Conservation (phyloP, 2,329 filamentous ascomycete genomes). For the Microcyclosporella mali region DNA sequence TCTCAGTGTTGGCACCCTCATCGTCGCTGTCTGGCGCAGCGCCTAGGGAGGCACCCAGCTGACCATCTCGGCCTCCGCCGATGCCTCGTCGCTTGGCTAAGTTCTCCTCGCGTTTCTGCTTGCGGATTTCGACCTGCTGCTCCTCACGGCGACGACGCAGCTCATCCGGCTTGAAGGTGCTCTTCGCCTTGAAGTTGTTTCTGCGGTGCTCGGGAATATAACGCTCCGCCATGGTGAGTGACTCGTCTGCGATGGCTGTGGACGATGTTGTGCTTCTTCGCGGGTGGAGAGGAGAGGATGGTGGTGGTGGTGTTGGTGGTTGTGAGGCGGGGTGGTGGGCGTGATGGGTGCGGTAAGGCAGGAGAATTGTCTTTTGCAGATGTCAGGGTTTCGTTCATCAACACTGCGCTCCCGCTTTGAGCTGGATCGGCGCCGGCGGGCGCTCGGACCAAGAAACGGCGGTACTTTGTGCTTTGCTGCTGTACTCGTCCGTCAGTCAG, state of each 20-base stretch:
- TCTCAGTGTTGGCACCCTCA: conserved; percentile 90
- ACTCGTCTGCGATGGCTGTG: conserved; percentile 21
- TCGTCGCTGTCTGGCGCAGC: conserved; percentile 95
- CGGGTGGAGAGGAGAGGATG: neutral
- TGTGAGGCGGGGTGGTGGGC: neutral
- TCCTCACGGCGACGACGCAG: conserved; percentile 96
- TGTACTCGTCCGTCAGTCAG: too few relatives aligned
- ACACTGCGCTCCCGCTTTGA: too few relatives aligned
- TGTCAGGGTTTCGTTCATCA: too few relatives aligned
- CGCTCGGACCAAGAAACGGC: too few relatives aligned
- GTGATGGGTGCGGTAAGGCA: too few relatives aligned
- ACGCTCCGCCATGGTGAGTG: conserved; percentile 79
- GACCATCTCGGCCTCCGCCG: conserved; percentile 61
- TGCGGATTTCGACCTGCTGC: conserved; percentile 98
- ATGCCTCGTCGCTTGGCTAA: conserved; percentile 97
- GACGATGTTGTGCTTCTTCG: conserved; percentile 11
- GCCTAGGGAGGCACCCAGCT: conserved; percentile 74
- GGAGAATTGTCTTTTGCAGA: too few relatives aligned
- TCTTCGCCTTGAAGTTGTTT: conserved; percentile 99
- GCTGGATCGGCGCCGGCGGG: too few relatives aligned
- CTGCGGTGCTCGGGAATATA: conserved; percentile 99
- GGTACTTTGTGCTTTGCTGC: too few relatives aligned
- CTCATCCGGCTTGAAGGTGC: conserved; percentile 98
- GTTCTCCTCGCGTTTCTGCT: conserved; percentile 98
- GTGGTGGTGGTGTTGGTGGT: neutral